Percentiles rank a stretch among this genome's conserved stretches.
Conservation (phyloP, 1,284 basidiomycete genomes). For the Leucoagaricus sp. region DNA sequence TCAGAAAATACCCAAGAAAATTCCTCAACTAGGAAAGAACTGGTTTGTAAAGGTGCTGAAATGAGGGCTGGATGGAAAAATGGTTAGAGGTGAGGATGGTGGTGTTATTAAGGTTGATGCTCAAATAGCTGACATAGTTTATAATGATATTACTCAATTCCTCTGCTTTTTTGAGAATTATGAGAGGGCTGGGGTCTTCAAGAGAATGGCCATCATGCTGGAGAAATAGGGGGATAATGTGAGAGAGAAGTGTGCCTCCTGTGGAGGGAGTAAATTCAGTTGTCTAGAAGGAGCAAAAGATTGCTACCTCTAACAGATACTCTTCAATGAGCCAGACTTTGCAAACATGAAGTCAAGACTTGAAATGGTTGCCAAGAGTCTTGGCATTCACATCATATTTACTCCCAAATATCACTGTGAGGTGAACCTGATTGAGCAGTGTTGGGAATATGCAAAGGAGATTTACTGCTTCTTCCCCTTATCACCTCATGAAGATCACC, state of each 20-base stretch:
- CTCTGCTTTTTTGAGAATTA: conserved; percentile 36
- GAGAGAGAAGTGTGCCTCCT: conserved; percentile 15
- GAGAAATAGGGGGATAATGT: conserved; percentile 22
- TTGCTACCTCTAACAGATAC: conserved; percentile 29
- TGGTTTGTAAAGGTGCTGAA: conserved; percentile 20
- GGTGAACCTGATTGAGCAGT: conserved; percentile 27
- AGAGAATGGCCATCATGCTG: conserved; percentile 30
- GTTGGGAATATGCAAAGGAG: conserved; percentile 27
- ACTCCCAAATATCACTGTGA: no score
- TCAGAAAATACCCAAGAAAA: no score
- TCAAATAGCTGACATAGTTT: conserved; percentile 33
- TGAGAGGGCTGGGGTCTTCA: conserved; percentile 26
- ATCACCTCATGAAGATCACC: conserved; percentile 17
- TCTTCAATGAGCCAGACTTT: conserved; percentile 35
- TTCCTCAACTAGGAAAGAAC: no score
- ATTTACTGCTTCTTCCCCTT: conserved; percentile 16
- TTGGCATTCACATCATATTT: no score
- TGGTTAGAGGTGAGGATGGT: conserved; percentile 25
- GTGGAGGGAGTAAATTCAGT: conserved; percentile 22
- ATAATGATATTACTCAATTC: conserved; percentile 27
- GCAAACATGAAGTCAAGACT: conserved; percentile 24
- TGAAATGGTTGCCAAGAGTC: conserved; percentile 18
- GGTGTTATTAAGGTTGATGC: conserved; percentile 26
- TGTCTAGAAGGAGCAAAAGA: conserved; percentile 16
- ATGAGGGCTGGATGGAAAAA: conserved; percentile 19